A percentile compares a stretch with the other conserved stretches of the same genome.
Evolutionary conservation across 352 stramenopile genomes (phyloP).

Genomic region (Pythium folliculosum): DNA sequence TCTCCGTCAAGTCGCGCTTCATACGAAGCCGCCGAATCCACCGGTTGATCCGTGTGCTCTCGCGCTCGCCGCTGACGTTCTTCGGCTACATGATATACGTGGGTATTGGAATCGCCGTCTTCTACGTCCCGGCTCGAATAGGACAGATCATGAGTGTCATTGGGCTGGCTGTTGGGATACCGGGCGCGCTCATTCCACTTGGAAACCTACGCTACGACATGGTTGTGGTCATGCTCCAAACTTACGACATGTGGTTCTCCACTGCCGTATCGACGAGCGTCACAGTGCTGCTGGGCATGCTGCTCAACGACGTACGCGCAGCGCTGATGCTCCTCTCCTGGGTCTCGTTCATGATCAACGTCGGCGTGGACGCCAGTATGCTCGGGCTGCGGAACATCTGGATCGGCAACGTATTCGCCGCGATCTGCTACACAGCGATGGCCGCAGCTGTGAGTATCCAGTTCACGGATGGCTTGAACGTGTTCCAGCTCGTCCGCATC

Average conservation of each 20-base stretch:
- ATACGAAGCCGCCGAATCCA: background rate
- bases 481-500: conserved; percentile 16
- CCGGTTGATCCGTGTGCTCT: background rate
- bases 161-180: background rate
- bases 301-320: conserved; percentile 8
- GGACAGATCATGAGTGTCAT: conserved; percentile 1
- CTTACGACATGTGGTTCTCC: conserved; percentile 30
- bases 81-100: background rate
- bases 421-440: conserved; percentile 9
- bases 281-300: conserved; percentile 7
- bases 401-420: conserved; percentile 13
- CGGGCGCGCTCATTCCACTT: conserved; percentile 3
- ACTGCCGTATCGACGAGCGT: conserved; percentile 8
- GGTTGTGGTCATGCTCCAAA: conserved; percentile 17
- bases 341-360: conserved; percentile 7
- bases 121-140: conserved; percentile 1
- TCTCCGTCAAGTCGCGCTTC: conserved; percentile 26
- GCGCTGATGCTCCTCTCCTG: conserved; percentile 1
- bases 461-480: conserved; percentile 2
- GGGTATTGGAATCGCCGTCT: background rate
- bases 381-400: conserved; percentile 7
- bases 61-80: conserved; percentile 1
- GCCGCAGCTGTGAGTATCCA: background rate
- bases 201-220: conserved; percentile 23
- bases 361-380: conserved; percentile 27